A percentile compares a stretch with the other conserved stretches of the same genome.
Conservation (phyloP, 2,329 filamentous ascomycete genomes). For the Arthrobotrys pseudoclavata region DNA sequence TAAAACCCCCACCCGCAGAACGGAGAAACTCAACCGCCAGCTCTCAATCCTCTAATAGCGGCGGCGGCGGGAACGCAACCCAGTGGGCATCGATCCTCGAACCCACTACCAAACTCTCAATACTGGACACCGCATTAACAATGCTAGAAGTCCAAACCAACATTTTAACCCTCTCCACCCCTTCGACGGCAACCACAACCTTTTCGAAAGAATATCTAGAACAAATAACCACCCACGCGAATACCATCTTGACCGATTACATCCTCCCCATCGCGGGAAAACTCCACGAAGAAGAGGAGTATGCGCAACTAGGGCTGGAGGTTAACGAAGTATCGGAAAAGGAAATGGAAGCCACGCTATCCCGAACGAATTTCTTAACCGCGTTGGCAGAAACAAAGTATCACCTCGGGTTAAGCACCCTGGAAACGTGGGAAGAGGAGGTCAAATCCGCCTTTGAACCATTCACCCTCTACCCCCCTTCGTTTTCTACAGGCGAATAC, state of each 20-base stretch:
- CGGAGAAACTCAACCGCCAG: conserved; percentile 36
- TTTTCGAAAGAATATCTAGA: conserved; percentile 23
- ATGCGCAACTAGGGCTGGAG: background rate
- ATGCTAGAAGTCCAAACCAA: conserved; percentile 53
- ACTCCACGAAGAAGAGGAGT: conserved; percentile 12
- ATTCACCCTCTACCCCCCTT: background rate
- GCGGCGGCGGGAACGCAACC: conserved; percentile 4
- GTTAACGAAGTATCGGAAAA: conserved; percentile 6
- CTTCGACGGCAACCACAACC: background rate
- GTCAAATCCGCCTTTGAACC: conserved; percentile 40
- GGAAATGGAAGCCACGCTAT: conserved; percentile 34
- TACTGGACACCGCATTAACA: conserved; percentile 59
- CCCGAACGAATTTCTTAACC: conserved; percentile 30
- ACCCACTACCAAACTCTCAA: conserved; percentile 54
- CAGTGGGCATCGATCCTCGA: conserved; percentile 59
- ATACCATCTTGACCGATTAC: conserved; percentile 24
- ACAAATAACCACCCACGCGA: conserved; percentile 21
- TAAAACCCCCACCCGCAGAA: conserved; percentile 29
- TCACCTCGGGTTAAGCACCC: conserved; percentile 2
- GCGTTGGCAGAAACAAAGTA: conserved; percentile 34
- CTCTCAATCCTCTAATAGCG: conserved; percentile 27
- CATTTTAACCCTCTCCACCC: conserved; percentile 31
- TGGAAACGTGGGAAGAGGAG: conserved; percentile 26
- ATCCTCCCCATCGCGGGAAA: conserved; percentile 30
- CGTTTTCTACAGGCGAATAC: background rate